Evolutionary conservation across 192 early-diverging fungal genomes (phyloP), one percentile per base, ranked within the genome.

Genomic region (Coemansia guatemalensis): DNA sequence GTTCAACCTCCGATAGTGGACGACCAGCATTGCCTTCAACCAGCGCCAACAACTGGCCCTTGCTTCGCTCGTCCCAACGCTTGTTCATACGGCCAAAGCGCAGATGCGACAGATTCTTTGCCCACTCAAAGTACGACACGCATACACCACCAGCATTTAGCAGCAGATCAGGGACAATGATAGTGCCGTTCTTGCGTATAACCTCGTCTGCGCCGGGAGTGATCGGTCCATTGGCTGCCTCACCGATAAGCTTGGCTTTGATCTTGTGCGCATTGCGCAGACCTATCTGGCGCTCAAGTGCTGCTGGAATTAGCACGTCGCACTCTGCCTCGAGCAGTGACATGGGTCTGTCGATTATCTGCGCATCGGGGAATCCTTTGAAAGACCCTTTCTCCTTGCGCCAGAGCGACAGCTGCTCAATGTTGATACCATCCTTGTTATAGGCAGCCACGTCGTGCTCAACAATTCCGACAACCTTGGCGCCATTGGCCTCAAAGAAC

Each of bases 81-180:
- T 89, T 88, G 64, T 88, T 90, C 88, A 93, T 89, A 61, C 91
- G 89, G 33, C 91, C 91, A 58, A 93, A 93, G 27, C 91, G 86
- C 67, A 93, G 83, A 59, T 93, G 91, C 55, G 87, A 88, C 55
- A 92, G 79, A 65, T 92, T 92, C 85, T 93, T 93, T 65, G 91
- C 78, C 91, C 91, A 93, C 75, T 92, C 86, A 65, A 78, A 86
- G 78, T 91, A 91, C 25, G 90, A 92, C 21, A 93, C 91, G 30
- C 88, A 91, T 14, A 93, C 91, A 59, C 91, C 91, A 61, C 91
- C 91, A 41, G 91, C 89, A 62, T 93, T 93, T 60, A 91, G 72
- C 62, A 90, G 62, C 52, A 92, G 78, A 60, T 93, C 91, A 26
- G 91, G 91, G 22, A 93, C 77, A 41, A 93, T 82, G 3, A 85